These are phyloP conservation scores for Fusarium caatingaense DNA, from an alignment of 2,329 filamentous ascomycete species.

Conservation along the genomic window DNA sequence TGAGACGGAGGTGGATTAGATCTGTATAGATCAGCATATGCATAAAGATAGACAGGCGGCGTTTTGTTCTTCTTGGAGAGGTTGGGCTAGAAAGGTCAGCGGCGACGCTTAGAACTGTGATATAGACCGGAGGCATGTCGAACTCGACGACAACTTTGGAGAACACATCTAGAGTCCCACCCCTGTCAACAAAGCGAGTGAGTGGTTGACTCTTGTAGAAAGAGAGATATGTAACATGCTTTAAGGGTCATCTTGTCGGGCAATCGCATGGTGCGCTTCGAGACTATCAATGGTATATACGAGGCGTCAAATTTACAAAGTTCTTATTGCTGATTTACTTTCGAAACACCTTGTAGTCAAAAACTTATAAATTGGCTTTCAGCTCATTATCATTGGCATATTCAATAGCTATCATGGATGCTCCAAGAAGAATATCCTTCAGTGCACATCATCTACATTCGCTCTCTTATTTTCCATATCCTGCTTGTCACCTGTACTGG, in stretches of 20 bases:
- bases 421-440: conserved; percentile 9
- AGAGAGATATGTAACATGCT: background rate
- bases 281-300: background rate
- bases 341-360: background rate
- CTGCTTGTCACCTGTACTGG: conserved; percentile 5
- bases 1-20: background rate
- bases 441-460: background rate
- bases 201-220: background rate
- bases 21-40: background rate
- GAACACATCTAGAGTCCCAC: background rate
- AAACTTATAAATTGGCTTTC: background rate
- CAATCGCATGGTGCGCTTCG: too few relatives aligned
- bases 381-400: conserved; percentile 30
- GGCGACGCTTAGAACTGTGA: background rate
- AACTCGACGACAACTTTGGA: background rate
- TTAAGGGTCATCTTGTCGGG: background rate
- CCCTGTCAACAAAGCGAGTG: background rate
- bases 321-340: background rate
- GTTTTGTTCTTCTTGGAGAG: background rate
- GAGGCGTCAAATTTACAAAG: background rate
- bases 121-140: background rate
- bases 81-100: background rate
- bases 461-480: conserved; percentile 28
- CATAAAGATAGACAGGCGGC: background rate
- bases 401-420: conserved; percentile 17